Base-by-base conservation (phyloP, 805 yeast genomes). In the Yarrowia sp. region DNA sequence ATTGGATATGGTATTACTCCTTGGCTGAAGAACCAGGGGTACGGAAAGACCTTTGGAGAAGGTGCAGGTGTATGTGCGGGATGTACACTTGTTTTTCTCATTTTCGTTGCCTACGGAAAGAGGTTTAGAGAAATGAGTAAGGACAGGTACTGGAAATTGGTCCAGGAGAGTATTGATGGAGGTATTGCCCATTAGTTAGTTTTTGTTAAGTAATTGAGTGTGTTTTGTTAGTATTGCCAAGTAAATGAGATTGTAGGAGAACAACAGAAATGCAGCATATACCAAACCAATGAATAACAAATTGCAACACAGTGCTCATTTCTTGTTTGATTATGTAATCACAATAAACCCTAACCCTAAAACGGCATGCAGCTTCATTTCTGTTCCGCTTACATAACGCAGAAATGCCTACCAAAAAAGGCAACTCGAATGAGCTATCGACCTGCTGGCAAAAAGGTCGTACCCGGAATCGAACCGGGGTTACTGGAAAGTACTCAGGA, bases 1-100 rank as follows among this genome's bases (percentile, higher is more conserved):
- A 77, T 81, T 72, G 79, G 78, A 65, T 83, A 82, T 66, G 85
- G 83, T 22, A 77, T 83, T 64, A 82, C 84, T 2, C 81, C 83
- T 15, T 83, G 83, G 80, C 74, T 81, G 31, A 70, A 66, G 3
- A 79, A 80, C 68, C 71, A 77, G 63, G 85, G 85, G 1, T 72
- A 75, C 67, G 80, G 81, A 67, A 76, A 81, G 66, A 77, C 82
- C 32, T 83, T 81, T 62, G 64, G 64, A 32, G 64, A 58, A 4
- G 64, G 39, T 0, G 64, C 64, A 0, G 64, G 51, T 1, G 51
- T 58, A 11, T 43, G 43, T 36, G 39, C 35, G 2, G 64, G 41
- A 2, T 43, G 51, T 10, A 35, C 28, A 4, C 33, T 36, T 2
- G 22, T 44, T 14, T 58, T 58, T 17, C 33, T 58, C 4, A n/a